Evolutionary conservation across 805 yeast genomes (phyloP).

Genomic region (Wickerhamiella siamensis): DNA sequence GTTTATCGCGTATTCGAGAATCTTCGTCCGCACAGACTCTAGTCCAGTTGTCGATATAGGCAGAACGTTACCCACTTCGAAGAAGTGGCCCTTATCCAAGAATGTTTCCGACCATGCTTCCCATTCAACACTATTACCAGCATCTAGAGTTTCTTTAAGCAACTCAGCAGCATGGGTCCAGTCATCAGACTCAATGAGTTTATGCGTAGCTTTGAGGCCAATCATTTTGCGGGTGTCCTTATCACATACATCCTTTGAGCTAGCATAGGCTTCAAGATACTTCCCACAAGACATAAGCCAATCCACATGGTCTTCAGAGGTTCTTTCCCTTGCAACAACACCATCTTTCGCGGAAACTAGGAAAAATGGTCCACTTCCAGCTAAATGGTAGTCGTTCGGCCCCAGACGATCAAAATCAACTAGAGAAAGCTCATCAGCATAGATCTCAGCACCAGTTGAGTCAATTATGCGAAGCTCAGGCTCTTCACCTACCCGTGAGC

Average conservation of each 20-base stretch:
- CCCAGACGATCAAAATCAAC: slow-evolving; percentile 46
- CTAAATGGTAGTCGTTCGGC: slow-evolving; percentile 50
- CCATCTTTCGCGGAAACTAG: slow-evolving; percentile 73
- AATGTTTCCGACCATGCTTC: slow-evolving; percentile 44
- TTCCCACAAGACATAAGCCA: slow-evolving; percentile 51
- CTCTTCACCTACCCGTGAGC: slow-evolving; percentile 27
- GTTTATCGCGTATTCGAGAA: slow-evolving; percentile 35
- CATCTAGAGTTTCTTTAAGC: slow-evolving; percentile 29
- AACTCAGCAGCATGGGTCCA: slow-evolving; percentile 47
- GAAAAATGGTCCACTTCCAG: slow-evolving; percentile 33
- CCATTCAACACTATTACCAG: slow-evolving; percentile 39
- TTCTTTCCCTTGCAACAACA: slow-evolving; percentile 59
- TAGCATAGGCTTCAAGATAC: slow-evolving; percentile 52
- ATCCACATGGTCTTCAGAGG: slow-evolving; percentile 48
- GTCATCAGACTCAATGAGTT: slow-evolving; percentile 24
- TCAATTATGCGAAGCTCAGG: slow-evolving; percentile 65
- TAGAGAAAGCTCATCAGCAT: slow-evolving; percentile 65
- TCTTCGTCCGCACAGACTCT: slow-evolving; percentile 28
- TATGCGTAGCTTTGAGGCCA: slow-evolving; percentile 42
- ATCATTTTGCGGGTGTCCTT: slow-evolving; percentile 26
- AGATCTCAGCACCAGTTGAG: slow-evolving; percentile 53
- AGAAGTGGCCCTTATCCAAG: slow-evolving; percentile 32
- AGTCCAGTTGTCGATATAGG: slow-evolving; percentile 33
- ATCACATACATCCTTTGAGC: neutral
- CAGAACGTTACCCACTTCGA: slow-evolving; percentile 35